A percentile compares a stretch with the other conserved stretches of the same genome.
phyloP scores from a whole-genome alignment of 83 land plant genomes.

The Picea engelmannii region DNA sequence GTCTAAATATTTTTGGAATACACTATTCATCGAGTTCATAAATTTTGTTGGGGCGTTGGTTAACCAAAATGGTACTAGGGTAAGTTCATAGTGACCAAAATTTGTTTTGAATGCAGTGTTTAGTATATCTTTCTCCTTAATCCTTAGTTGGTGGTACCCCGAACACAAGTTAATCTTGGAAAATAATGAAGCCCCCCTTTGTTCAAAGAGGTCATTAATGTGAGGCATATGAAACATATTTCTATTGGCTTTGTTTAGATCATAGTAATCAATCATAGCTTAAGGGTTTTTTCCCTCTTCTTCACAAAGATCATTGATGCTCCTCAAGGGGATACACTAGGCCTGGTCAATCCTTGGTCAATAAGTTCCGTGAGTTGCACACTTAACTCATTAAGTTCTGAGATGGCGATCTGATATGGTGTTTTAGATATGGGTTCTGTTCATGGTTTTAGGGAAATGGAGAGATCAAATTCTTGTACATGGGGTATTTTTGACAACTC shows the following conservation, averaged over 20 bases:
- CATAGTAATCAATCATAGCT: background rate
- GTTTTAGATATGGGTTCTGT: background rate
- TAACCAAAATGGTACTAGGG: background rate
- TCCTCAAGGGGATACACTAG: conserved; percentile 9
- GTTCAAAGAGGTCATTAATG: conserved; percentile 15
- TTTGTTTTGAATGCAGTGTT: background rate
- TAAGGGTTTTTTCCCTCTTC: background rate
- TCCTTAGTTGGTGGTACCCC: background rate
- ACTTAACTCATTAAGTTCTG: background rate
- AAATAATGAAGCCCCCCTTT: background rate
- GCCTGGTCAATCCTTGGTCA: background rate
- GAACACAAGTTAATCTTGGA: background rate
- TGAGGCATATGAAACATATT: background rate
- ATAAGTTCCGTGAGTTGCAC: background rate
- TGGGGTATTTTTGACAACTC: background rate
- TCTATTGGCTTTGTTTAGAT: background rate
- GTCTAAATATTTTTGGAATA: background rate
- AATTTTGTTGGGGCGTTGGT: background rate
- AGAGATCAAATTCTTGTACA: background rate
- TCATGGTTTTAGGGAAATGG: background rate
- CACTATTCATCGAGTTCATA: background rate
- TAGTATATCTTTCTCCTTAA: background rate
- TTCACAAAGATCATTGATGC: background rate
- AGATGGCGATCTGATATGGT: background rate
- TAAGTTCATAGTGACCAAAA: background rate